A percentile compares a stretch with the other conserved stretches of the same genome.
These are phyloP conservation scores for Fusarium cicatricum DNA, from an alignment of 2,329 filamentous ascomycete genomes.

Conservation along the genomic window DNA sequence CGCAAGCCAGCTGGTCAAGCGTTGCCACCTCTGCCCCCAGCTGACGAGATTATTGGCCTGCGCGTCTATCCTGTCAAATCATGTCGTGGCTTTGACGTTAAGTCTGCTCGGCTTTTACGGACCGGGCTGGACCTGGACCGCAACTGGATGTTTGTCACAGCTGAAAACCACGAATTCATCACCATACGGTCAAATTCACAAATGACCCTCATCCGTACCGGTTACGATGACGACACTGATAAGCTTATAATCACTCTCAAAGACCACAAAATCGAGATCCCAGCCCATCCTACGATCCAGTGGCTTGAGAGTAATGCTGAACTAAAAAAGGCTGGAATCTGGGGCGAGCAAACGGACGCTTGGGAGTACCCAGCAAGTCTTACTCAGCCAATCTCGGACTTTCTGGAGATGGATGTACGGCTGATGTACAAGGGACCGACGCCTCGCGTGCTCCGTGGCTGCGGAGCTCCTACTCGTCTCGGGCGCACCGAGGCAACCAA, in stretches of 20 bases:
- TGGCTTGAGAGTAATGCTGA: conserved; percentile 65
- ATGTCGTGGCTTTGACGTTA: conserved; percentile 67
- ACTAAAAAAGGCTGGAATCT: conserved; percentile 61
- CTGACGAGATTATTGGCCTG: conserved; percentile 47
- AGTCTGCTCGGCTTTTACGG: conserved; percentile 58
- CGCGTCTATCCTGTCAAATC: conserved; percentile 73
- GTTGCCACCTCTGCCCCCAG: conserved; percentile 12
- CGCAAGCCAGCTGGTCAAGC: conserved; percentile 1
- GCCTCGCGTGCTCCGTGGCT: conserved; percentile 61
- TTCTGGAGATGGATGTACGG: conserved; percentile 62
- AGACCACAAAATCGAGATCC: conserved; percentile 56
- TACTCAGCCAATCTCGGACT: conserved; percentile 62
- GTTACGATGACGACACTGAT: conserved; percentile 46
- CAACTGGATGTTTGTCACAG: conserved; percentile 72
- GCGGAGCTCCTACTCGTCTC: conserved; percentile 61
- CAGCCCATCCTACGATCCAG: conserved; percentile 59
- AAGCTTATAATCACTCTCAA: conserved; percentile 59
- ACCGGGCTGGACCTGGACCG: conserved; percentile 69
- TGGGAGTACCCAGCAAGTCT: conserved; percentile 60
- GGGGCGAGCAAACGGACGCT: conserved; percentile 65
- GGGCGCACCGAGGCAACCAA: conserved; percentile 62
- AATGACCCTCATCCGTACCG: conserved; percentile 65
- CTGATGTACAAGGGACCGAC: conserved; percentile 70
- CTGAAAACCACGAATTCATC: conserved; percentile 61
- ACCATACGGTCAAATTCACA: conserved; percentile 68